Evolutionary conservation across 2,329 filamentous ascomycete species (phyloP).

Genomic region (Penicillium sp.): DNA sequence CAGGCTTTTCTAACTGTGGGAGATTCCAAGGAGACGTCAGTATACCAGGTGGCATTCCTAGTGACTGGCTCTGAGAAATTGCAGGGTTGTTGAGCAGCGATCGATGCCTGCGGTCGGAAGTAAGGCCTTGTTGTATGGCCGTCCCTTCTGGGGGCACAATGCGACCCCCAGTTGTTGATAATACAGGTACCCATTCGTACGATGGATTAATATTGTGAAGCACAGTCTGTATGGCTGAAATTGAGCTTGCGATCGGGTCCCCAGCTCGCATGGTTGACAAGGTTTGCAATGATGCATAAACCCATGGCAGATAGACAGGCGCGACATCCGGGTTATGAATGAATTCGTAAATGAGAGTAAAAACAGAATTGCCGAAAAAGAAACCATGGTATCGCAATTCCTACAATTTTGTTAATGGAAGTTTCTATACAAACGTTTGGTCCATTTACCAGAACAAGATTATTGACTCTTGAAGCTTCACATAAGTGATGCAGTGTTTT

Average conservation of each 20-base stretch:
- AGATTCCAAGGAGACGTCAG: constrained; percentile 20
- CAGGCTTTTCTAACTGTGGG: constrained; percentile 16
- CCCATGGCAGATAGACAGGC: constrained; percentile 37
- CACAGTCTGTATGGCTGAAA: constrained; percentile 28
- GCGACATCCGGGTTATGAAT: constrained; percentile 34
- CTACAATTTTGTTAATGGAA: constrained; percentile 17
- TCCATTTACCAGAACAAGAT: constrained; percentile 31
- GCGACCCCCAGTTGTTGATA: background rate
- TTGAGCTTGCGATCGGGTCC: constrained; percentile 24
- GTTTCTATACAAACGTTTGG: background rate
- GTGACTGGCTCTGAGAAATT: background rate
- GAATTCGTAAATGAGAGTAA: constrained; percentile 39
- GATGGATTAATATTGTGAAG: constrained; percentile 26
- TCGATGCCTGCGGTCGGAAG: background rate
- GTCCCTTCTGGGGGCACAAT: background rate
- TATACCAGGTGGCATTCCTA: constrained; percentile 7
- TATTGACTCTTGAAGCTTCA: constrained; percentile 35
- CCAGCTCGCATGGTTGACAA: constrained; percentile 31
- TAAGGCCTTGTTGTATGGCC: background rate
- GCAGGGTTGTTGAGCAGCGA: background rate
- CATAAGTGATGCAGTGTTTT: constrained; percentile 37
- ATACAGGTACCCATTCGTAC: constrained; percentile 22
- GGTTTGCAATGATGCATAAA: constrained; percentile 33
- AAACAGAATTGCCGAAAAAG: constrained; percentile 38
- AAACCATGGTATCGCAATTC: constrained; percentile 41